phyloP scores from a whole-genome alignment of 192 early-diverging fungal genomes.

The Radiomyces spectabilis region DNA sequence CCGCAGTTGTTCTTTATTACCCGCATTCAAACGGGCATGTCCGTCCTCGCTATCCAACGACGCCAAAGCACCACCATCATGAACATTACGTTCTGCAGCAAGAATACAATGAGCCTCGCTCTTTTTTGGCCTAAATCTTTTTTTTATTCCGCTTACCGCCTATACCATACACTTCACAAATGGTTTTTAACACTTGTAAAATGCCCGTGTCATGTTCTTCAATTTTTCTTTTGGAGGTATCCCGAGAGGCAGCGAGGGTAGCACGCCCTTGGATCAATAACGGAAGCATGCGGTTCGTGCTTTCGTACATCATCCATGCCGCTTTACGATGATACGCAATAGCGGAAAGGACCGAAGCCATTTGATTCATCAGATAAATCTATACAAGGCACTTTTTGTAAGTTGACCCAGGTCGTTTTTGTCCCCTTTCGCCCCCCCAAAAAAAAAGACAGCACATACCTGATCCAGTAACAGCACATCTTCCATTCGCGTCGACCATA shows the following conservation, averaged over 20 bases:
- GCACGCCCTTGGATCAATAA: conserved; percentile 23
- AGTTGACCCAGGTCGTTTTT: no score
- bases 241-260: not conserved
- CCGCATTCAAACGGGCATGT: not conserved
- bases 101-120: not conserved
- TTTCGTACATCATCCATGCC: conserved; percentile 24
- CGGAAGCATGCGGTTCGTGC: conserved; percentile 18
- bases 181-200: conserved; percentile 53
- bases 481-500: conserved; percentile 41
- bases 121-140: not conserved
- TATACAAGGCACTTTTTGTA: no score
- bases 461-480: conserved; percentile 53
- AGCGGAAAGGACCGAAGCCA: conserved; percentile 17
- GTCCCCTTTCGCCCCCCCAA: no score
- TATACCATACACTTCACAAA: conserved; percentile 66
- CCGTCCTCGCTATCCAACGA: conserved; percentile 2
- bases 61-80: conserved; percentile 17
- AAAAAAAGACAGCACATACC: no score
- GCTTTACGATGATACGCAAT: conserved; percentile 27
- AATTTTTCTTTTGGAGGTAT: not conserved
- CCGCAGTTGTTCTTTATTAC: conserved; percentile 13
- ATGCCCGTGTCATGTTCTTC: conserved; percentile 40
- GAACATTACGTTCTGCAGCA: conserved; percentile 9
- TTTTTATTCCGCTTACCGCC: conserved; percentile 29
- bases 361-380: conserved; percentile 23